phyloP scores from a whole-genome alignment of 495 filamentous ascomycete species.

The Aspergillus sclerotiicarbonarius region DNA sequence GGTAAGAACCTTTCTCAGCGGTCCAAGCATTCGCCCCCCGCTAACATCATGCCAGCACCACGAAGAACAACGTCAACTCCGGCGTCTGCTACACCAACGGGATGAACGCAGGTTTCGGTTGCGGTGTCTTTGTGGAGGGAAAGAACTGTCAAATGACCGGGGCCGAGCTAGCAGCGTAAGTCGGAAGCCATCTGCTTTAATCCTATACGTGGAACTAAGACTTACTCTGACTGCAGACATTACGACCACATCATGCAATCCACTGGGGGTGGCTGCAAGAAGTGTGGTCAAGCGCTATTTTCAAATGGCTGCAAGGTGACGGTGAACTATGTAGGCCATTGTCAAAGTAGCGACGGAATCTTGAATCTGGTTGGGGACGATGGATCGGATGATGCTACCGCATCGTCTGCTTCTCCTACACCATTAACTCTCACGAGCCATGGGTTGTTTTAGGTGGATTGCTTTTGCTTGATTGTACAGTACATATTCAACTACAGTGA shows the following conservation, averaged over 20 bases:
- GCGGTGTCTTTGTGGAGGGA: constrained; percentile 13
- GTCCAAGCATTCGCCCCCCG: too few species aligned
- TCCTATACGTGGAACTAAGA: not conserved
- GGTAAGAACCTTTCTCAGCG: not conserved
- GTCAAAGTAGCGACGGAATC: not conserved
- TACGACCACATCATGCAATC: constrained; percentile 12
- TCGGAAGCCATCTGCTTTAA: not conserved
- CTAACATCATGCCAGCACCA: constrained; percentile 3
- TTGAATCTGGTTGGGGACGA: too few species aligned
- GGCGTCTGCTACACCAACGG: constrained; percentile 11
- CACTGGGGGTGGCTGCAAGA: constrained; percentile 8
- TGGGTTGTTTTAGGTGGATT: too few species aligned
- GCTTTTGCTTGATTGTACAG: too few species aligned
- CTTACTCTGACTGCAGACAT: not conserved
- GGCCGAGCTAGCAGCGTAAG: constrained; percentile 9
- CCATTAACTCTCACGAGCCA: too few species aligned
- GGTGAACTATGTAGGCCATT: constrained; percentile 11
- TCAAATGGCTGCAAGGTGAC: constrained; percentile 1
- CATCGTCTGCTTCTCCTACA: too few species aligned
- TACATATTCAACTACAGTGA: too few species aligned
- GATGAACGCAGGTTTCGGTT: constrained; percentile 12
- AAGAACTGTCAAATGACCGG: constrained; percentile 9
- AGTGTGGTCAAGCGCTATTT: constrained; percentile 8
- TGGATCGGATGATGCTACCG: too few species aligned
- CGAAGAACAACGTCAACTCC: not conserved